Conservation (phyloP, 2,329 filamentous ascomycete genomes). For the Penicillium glabrum region DNA sequence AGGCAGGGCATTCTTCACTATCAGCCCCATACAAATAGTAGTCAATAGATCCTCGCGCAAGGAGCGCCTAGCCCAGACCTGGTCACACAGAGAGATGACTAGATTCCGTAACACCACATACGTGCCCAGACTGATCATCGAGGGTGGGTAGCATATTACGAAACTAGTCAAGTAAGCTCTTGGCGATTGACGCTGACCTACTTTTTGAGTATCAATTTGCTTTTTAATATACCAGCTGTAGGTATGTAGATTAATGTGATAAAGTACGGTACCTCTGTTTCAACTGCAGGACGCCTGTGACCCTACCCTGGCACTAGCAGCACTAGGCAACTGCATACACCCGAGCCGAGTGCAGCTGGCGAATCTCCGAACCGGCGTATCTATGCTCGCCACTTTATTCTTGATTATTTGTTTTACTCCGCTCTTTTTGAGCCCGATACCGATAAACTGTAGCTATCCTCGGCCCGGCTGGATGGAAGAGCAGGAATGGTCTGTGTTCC, state of each 20-base stretch:
- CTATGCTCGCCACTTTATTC: background rate
- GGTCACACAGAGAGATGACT: background rate
- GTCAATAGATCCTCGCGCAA: constrained; percentile 1
- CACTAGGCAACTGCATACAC: background rate
- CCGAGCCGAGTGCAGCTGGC: background rate
- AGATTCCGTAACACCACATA: background rate
- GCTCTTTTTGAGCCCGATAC: background rate
- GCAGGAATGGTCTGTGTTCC: background rate
- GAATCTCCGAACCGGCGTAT: background rate
- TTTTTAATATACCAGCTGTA: background rate
- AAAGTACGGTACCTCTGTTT: too few relatives aligned
- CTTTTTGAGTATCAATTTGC: background rate
- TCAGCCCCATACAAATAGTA: background rate
- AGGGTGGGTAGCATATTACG: background rate
- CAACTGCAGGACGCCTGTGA: too few relatives aligned
- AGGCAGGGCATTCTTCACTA: background rate
- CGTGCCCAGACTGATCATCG: background rate
- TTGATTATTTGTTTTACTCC: background rate
- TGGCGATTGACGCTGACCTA: background rate
- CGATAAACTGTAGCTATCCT: background rate
- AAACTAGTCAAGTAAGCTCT: background rate
- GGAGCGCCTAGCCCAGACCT: background rate
- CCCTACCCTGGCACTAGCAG: background rate
- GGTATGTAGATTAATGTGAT: too few relatives aligned
- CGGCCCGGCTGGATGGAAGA: constrained; percentile 4